Evolutionary conservation across 2,329 filamentous ascomycete species (phyloP), one percentile per base, ranked within the genome.

Genomic region (Colletotrichum filicis): DNA sequence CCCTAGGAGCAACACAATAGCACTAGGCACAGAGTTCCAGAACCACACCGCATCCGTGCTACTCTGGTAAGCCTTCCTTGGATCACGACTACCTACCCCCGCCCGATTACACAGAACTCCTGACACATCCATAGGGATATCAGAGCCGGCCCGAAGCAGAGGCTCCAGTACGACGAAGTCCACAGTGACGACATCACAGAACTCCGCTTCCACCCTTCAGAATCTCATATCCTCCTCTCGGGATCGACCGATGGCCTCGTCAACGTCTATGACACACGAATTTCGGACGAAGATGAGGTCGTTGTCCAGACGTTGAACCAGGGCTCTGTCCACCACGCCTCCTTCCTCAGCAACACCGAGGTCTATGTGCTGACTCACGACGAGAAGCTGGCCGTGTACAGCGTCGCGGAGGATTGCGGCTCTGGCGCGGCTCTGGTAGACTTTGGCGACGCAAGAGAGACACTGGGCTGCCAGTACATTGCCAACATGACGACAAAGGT

Each of bases 231-330:
- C 19, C 87, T 96, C 6, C 86, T 96, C 12, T 94, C 93, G 1
- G 93, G 93, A 56, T 94, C 93, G 49, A 96, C 93, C 16, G 94
- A 97, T 81, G 93, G 93, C 7, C 88, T 96, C 1, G 88, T 96
- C 77, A 95, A 93, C 78, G 85, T 96, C 58, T 94, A 93, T 82
- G 92, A 97, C 83, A 92, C 90, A 22, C 87, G 87, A 60, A 87
- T 94, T 71, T 82, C 86, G 22, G 92, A 94, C 76, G 94, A 96
- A 82, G 94, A 96, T 79, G 94, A 96, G 59, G 91, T 94, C 1
- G 85, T 95, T 24, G 86, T 93, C 71, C 93, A 95, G 82, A 93
- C 94, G 14, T 91, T 95, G 80, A 96, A 96, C 81, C 93, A 94
- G 79, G 88, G 90, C 49, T 90, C 92, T 42, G 89, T 96, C 75